Evolutionary conservation across 139 green algal genomes (phyloP).

Genomic region (Coelastrella sp.): DNA sequence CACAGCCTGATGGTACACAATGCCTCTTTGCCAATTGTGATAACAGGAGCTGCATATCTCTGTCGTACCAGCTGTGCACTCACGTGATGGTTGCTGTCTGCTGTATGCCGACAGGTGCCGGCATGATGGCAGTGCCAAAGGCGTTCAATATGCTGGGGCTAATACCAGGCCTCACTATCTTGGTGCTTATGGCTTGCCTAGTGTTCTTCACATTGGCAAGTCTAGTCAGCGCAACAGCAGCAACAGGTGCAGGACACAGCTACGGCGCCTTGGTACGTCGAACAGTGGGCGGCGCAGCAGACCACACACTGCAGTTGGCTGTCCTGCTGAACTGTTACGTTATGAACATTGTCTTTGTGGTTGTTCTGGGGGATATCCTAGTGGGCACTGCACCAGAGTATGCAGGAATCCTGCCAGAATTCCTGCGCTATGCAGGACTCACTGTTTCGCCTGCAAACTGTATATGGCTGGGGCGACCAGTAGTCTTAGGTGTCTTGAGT

Average conservation of each 20-base stretch:
- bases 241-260: constrained; percentile 19
- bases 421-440: constrained; percentile 6
- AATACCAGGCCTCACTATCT: not conserved
- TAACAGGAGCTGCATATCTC: too few relatives aligned
- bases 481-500: constrained; percentile 37
- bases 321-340: constrained; percentile 44
- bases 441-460: not conserved
- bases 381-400: constrained; percentile 38
- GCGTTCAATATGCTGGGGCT: constrained; percentile 45
- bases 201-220: constrained; percentile 31
- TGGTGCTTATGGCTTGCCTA: constrained; percentile 25
- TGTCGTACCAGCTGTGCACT: too few relatives aligned
- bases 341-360: constrained; percentile 47
- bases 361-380: constrained; percentile 49
- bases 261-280: constrained; percentile 40
- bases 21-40: too few relatives aligned
- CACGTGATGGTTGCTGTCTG: too few relatives aligned
- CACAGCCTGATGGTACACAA: too few relatives aligned
- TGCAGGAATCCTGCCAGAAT: constrained; percentile 24
- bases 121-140: constrained; percentile 52
- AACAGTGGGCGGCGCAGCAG: constrained; percentile 8
- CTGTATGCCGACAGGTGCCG: not conserved
- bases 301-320: constrained; percentile 9
- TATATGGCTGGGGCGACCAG: constrained; percentile 15
- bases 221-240: constrained; percentile 20